A percentile compares a stretch with the other conserved stretches of the same genome.
Conservation (phyloP, 495 filamentous ascomycete species). For the Tetracladium setigerum region DNA sequence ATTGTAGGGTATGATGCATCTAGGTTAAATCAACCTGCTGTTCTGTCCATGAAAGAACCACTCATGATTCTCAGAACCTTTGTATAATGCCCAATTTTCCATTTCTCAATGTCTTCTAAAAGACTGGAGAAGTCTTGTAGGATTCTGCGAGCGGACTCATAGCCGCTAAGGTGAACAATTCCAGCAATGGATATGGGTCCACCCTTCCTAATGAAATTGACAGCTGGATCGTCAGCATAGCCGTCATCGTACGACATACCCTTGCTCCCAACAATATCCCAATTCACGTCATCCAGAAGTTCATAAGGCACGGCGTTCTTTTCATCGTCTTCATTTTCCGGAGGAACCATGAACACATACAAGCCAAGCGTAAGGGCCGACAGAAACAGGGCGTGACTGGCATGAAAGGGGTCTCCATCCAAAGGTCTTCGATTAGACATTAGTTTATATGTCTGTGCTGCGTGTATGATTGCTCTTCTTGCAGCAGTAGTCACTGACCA, state of each 20-base stretch:
- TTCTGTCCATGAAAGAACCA: slow-evolving; percentile 38
- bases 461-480: slow-evolving; percentile 39
- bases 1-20: too few species aligned
- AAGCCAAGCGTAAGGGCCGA: slow-evolving; percentile 42
- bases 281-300: slow-evolving; percentile 42
- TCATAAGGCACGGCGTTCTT: slow-evolving; percentile 34
- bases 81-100: slow-evolving; percentile 32
- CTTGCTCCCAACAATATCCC: slow-evolving; percentile 35
- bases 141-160: slow-evolving; percentile 40
- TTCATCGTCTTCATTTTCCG: slow-evolving; percentile 13
- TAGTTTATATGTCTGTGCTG: slow-evolving; percentile 43
- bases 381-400: slow-evolving; percentile 38
- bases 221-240: slow-evolving; percentile 25
- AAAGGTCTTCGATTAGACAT: slow-evolving; percentile 43
- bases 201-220: slow-evolving; percentile 45
- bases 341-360: slow-evolving; percentile 42
- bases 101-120: slow-evolving; percentile 44
- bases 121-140: slow-evolving; percentile 42
- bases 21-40: too few species aligned
- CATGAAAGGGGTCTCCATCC: slow-evolving; percentile 42
- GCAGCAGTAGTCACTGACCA: slow-evolving; percentile 46
- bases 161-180: slow-evolving; percentile 38
- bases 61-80: slow-evolving; percentile 47
- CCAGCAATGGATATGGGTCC: slow-evolving; percentile 41
- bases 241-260: slow-evolving; percentile 30